A percentile compares a stretch with the other conserved stretches of the same genome.
Evolutionary conservation across 1,284 basidiomycete genomes (phyloP).

Genomic region (Trichosporon faecale): DNA sequence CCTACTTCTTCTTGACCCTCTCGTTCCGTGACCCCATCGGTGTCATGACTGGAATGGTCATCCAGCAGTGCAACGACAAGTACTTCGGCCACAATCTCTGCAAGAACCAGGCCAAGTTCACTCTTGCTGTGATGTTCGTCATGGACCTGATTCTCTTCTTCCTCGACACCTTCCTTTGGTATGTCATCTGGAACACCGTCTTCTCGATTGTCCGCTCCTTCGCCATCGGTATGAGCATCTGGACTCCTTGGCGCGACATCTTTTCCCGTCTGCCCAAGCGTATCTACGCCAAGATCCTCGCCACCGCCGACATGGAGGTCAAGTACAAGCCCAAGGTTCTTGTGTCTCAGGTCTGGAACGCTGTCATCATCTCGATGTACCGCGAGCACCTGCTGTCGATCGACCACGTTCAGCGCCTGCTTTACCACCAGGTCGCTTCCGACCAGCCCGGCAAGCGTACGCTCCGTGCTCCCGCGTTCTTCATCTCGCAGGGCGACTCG

Average conservation of each 20-base stretch:
- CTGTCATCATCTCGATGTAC: conserved; percentile 99
- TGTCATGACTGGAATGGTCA: conserved; percentile 89
- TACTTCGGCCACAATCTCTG: conserved; percentile 77
- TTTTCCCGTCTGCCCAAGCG: conserved; percentile 88
- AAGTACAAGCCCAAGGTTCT: conserved; percentile 98
- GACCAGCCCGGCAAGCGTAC: conserved; percentile 77
- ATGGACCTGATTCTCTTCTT: conserved; percentile 95
- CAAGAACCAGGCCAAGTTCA: conserved; percentile 83
- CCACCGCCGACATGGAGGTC: conserved; percentile 87
- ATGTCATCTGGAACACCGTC: conserved; percentile 88
- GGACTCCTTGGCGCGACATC: conserved; percentile 96
- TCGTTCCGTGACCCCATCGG: conserved; percentile 86
- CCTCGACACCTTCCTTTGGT: conserved; percentile 97
- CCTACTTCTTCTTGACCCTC: conserved; percentile 90
- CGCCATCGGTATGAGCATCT: conserved; percentile 83
- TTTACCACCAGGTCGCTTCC: conserved; percentile 90
- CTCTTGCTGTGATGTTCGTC: conserved; percentile 90
- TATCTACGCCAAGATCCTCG: conserved; percentile 88
- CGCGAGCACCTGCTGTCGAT: conserved; percentile 93
- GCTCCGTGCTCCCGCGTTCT: conserved; percentile 87
- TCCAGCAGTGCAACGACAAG: conserved; percentile 79
- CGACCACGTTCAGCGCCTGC: conserved; percentile 87
- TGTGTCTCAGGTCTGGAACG: conserved; percentile 97
- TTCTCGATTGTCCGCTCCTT: conserved; percentile 89
- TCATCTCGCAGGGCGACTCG: conserved; percentile 84